Percentiles rank a stretch among this genome's conserved stretches.
These are phyloP conservation scores for Sporothrix schenckii DNA, from an alignment of 2,329 filamentous ascomycete genomes.

Conservation along the genomic window DNA sequence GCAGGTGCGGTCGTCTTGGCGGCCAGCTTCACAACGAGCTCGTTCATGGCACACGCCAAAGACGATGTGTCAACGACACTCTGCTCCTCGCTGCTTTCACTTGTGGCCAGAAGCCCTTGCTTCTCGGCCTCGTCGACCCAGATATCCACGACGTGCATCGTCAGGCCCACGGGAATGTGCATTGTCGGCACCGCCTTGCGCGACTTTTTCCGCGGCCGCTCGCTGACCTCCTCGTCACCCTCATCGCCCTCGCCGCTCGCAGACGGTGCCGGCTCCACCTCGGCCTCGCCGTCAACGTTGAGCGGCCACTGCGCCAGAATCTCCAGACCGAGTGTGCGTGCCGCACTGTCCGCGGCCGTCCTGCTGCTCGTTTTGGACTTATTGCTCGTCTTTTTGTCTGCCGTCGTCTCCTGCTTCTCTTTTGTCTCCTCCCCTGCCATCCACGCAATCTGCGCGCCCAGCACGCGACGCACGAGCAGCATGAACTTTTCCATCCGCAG, in stretches of 20 bases:
- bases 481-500: conserved; percentile 91
- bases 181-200: conserved; percentile 42
- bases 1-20: conserved; percentile 67
- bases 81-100: conserved; percentile 39
- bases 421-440: conserved; percentile 39
- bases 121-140: conserved; percentile 67
- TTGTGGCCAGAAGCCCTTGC: conserved; percentile 41
- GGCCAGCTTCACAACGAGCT: conserved; percentile 59
- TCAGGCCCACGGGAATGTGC: conserved; percentile 74
- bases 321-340: conserved; percentile 46
- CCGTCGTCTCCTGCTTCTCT: conserved; percentile 27
- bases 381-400: conserved; percentile 38
- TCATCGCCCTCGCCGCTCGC: conserved; percentile 45
- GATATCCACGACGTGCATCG: conserved; percentile 85
- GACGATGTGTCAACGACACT: conserved; percentile 30
- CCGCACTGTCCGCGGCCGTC: conserved; percentile 36
- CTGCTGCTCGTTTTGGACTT: conserved; percentile 32
- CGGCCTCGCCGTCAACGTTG: conserved; percentile 42
- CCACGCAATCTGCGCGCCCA: conserved; percentile 68
- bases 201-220: conserved; percentile 40
- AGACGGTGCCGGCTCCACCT: conserved; percentile 43
- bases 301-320: conserved; percentile 50
- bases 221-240: conserved; percentile 45
- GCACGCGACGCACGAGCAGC: conserved; percentile 75
- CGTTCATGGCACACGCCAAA: conserved; percentile 58